Conservation (phyloP, 495 filamentous ascomycete genomes). For the Hypomontagnella submonticulosa region DNA sequence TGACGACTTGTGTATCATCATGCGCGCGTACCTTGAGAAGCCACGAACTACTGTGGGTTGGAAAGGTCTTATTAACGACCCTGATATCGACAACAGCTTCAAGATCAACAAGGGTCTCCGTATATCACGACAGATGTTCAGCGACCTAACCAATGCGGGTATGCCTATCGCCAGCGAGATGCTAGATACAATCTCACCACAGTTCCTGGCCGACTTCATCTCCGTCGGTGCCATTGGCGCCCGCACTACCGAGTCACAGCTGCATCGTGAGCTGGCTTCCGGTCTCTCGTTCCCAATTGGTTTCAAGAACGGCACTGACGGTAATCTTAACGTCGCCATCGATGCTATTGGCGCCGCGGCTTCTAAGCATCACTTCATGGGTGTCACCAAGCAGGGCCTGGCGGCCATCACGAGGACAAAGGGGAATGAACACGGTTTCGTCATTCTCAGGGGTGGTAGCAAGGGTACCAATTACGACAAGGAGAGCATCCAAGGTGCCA, state of each 20-base stretch:
- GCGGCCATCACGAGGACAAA: constrained; percentile 92
- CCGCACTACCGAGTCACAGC: constrained; percentile 95
- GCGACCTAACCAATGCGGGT: constrained; percentile 83
- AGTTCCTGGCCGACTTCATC: constrained; percentile 93
- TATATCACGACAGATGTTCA: constrained; percentile 87
- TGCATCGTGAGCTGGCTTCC: constrained; percentile 95
- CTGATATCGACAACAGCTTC: constrained; percentile 96
- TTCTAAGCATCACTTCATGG: constrained; percentile 95
- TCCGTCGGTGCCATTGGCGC: constrained; percentile 96
- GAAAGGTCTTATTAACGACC: constrained; percentile 99
- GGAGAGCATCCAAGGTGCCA: constrained; percentile 79
- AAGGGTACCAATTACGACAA: constrained; percentile 96
- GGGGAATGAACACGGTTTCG: constrained; percentile 96
- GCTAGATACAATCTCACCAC: constrained; percentile 97
- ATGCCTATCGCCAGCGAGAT: constrained; percentile 97
- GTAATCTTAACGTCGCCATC: constrained; percentile 92
- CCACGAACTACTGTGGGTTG: constrained; percentile 98
- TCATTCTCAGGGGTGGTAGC: constrained; percentile 90
- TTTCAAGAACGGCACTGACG: constrained; percentile 99
- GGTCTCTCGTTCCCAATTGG: constrained; percentile 97
- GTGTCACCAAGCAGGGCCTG: constrained; percentile 98
- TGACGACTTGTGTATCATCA: constrained; percentile 88
- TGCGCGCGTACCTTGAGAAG: constrained; percentile 99
- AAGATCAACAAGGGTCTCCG: constrained; percentile 99
- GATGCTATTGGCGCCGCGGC: constrained; percentile 94